Percentiles rank a stretch among this genome's conserved stretches.
Conservation (phyloP, 257 asterid genomes). For the Solanum arcanum region DNA sequence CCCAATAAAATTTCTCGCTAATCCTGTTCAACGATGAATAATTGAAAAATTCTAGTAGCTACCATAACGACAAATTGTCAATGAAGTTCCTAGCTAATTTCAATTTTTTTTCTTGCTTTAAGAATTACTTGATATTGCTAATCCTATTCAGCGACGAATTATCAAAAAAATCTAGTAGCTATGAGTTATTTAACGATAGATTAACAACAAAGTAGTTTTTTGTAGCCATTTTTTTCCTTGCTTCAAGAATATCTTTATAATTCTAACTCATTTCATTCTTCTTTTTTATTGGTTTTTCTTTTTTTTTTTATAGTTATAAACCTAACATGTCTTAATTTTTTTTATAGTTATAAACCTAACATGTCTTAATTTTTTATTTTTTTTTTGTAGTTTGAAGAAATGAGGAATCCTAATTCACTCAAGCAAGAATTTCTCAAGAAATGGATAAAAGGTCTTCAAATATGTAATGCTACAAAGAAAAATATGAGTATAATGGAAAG, state of each 20-base stretch:
- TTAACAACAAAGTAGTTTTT: neutral
- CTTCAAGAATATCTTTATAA: neutral
- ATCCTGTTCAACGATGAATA: neutral
- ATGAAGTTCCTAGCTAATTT: neutral
- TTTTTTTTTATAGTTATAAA: neutral
- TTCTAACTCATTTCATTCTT: neutral
- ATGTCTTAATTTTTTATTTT: neutral
- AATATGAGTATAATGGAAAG: constrained; percentile 47
- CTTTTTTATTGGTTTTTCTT: neutral
- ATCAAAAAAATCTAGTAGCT: neutral
- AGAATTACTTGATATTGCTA: neutral
- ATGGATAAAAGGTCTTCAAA: constrained; percentile 63
- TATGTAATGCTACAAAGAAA: constrained; percentile 25
- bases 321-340: neutral
- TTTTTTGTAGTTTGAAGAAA: constrained; percentile 3
- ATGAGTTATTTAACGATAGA: neutral
- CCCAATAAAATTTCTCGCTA: neutral
- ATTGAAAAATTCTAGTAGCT: neutral
- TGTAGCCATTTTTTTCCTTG: neutral
- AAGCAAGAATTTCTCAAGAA: constrained; percentile 60
- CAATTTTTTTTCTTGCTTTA: neutral
- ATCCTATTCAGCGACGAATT: neutral
- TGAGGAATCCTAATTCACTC: constrained; percentile 23
- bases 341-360: neutral
- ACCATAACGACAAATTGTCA: neutral